Evolutionary conservation across 306 rosid species (phyloP).

Genomic region (Prunus fruticosa): DNA sequence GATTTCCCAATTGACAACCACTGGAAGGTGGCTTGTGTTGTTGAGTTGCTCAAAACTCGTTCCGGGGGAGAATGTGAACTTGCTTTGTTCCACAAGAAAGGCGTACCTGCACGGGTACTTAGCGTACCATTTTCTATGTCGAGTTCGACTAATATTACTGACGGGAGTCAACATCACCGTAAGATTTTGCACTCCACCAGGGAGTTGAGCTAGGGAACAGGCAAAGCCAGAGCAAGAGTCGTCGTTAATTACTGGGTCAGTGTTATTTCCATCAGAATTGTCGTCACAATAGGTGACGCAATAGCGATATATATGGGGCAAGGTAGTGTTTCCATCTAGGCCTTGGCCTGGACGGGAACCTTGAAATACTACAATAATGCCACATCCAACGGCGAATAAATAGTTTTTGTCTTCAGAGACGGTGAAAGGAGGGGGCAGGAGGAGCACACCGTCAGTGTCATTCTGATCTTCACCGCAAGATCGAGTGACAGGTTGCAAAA

Average conservation of each 20-base stretch:
- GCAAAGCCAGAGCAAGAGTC: constrained; percentile 2
- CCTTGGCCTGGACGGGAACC: background rate
- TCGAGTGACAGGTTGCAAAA: background rate
- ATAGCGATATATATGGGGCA: too few relatives aligned
- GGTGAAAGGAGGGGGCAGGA: constrained; percentile 2
- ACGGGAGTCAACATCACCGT: background rate
- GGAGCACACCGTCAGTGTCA: background rate
- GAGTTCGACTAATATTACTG: too few relatives aligned
- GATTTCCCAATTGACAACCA: background rate
- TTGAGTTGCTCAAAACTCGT: background rate
- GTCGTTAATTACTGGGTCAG: background rate
- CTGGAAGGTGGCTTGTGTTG: background rate
- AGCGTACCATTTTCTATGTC: background rate
- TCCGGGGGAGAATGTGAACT: background rate
- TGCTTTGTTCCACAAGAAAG: background rate
- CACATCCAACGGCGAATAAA: background rate
- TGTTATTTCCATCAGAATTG: too few relatives aligned
- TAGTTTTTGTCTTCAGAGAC: background rate
- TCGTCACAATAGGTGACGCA: too few relatives aligned
- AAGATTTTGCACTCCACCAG: background rate
- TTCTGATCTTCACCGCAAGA: background rate
- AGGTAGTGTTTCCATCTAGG: too few relatives aligned
- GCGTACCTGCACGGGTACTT: background rate
- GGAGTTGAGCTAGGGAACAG: background rate
- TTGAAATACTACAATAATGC: background rate